phyloP scores from a whole-genome alignment of 2,329 filamentous ascomycete genomes.

The Penicillium olsonii region DNA sequence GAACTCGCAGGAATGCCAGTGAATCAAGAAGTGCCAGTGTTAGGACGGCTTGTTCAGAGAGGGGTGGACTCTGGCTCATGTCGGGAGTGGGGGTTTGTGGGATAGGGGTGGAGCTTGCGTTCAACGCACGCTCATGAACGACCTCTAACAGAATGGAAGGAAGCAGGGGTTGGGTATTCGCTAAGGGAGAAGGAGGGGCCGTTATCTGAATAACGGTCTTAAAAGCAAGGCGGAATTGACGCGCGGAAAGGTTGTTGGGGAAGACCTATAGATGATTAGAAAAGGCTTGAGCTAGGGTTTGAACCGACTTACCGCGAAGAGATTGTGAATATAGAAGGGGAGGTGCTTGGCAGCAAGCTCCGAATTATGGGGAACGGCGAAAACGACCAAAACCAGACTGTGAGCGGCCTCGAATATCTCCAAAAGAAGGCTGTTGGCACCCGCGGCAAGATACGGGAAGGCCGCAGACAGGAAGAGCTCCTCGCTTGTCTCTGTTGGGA shows the following conservation, averaged over 20 bases:
- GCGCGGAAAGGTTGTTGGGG: constrained; percentile 72
- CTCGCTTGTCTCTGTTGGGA: constrained; percentile 69
- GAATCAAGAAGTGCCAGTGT: constrained; percentile 77
- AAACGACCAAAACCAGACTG: constrained; percentile 74
- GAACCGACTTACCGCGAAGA: constrained; percentile 59
- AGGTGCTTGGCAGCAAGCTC: constrained; percentile 69
- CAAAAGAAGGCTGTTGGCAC: constrained; percentile 58
- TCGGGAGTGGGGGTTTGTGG: constrained; percentile 40
- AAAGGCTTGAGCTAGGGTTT: not conserved
- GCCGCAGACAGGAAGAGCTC: constrained; percentile 73
- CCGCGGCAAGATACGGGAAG: constrained; percentile 69
- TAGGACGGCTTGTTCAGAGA: constrained; percentile 76
- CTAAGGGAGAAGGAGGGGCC: constrained; percentile 74
- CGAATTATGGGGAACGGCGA: constrained; percentile 77
- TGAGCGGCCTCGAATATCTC: constrained; percentile 88
- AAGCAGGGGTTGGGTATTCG: constrained; percentile 72
- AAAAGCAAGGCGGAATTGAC: constrained; percentile 87
- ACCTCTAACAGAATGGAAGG: constrained; percentile 80
- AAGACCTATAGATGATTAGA: constrained; percentile 57
- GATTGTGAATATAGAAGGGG: constrained; percentile 79
- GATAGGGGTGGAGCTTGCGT: constrained; percentile 55
- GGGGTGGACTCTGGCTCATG: constrained; percentile 32
- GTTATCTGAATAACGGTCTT: constrained; percentile 80
- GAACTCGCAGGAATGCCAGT: constrained; percentile 70
- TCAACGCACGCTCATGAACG: constrained; percentile 64